These are phyloP conservation scores for Hypoxylon sp. DNA, from an alignment of 2,329 filamentous ascomycete species.

Conservation along the genomic window DNA sequence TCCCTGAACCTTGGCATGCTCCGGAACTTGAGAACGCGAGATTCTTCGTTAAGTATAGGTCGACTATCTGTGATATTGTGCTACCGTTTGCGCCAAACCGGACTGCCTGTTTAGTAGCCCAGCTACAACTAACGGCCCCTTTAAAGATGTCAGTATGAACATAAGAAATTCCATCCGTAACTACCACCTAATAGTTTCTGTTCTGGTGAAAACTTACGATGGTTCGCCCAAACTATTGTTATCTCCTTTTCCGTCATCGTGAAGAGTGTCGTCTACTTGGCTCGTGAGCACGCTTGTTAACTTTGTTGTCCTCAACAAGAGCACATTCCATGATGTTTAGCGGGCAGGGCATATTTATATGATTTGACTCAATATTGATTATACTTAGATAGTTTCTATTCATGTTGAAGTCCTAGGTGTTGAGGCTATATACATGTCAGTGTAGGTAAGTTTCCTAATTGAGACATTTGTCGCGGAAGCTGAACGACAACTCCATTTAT, in stretches of 20 bases:
- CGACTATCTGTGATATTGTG: slow-evolving; percentile 43
- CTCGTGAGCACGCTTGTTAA: slow-evolving; percentile 2
- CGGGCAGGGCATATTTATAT: slow-evolving; percentile 20
- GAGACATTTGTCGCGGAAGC: slow-evolving; percentile 31
- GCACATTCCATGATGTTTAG: slow-evolving; percentile 11
- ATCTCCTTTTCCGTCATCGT: slow-evolving; percentile 33
- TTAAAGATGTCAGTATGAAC: slow-evolving; percentile 23
- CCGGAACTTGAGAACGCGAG: background rate
- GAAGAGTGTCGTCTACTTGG: background rate
- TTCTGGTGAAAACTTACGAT: slow-evolving; percentile 17
- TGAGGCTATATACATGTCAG: slow-evolving; percentile 33
- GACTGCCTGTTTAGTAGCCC: slow-evolving; percentile 25
- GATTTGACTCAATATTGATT: background rate
- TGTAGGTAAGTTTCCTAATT: slow-evolving; percentile 29
- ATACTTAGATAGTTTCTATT: slow-evolving; percentile 28
- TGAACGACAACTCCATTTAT: slow-evolving; percentile 26
- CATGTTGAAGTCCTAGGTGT: slow-evolving; percentile 28
- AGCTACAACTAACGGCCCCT: slow-evolving; percentile 40
- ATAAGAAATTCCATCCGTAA: background rate
- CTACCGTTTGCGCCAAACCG: slow-evolving; percentile 7
- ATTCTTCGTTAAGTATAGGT: slow-evolving; percentile 39
- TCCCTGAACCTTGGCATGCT: background rate
- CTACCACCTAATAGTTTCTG: background rate
- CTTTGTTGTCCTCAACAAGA: slow-evolving; percentile 12
- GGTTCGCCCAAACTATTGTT: slow-evolving; percentile 13